Conservation (phyloP, 768 basidiomycete genomes). For the Lactifluus subvellereus region DNA sequence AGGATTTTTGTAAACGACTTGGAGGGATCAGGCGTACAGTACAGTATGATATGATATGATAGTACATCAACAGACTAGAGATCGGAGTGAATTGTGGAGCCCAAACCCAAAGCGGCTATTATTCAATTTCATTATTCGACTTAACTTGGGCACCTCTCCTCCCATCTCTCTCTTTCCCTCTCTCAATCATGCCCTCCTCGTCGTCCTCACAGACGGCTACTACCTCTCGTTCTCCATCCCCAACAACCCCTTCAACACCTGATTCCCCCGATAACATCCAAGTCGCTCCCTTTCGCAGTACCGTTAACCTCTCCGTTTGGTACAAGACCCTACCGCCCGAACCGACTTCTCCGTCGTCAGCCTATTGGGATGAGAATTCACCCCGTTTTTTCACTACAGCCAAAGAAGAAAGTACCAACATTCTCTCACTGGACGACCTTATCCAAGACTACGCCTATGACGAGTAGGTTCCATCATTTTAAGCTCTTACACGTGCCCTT, state of each 20-base stretch:
- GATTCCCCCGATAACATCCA: constrained; percentile 53
- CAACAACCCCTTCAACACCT: constrained; percentile 62
- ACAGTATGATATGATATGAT: no score
- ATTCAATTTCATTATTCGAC: background rate
- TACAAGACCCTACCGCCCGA: constrained; percentile 44
- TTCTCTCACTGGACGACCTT: constrained; percentile 66
- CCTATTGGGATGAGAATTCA: constrained; percentile 41
- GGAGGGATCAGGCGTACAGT: no score
- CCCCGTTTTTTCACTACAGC: constrained; percentile 35
- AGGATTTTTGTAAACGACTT: no score
- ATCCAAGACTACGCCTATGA: constrained; percentile 71
- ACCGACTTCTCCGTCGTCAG: constrained; percentile 33
- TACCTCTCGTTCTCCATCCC: constrained; percentile 65
- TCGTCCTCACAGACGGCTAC: constrained; percentile 45
- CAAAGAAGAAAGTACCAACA: constrained; percentile 48
- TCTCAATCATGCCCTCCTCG: constrained; percentile 44
- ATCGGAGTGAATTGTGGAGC: constrained; percentile 16
- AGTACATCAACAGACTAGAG: no score
- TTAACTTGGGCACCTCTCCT: background rate
- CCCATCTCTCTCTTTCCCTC: background rate
- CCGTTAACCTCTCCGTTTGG: constrained; percentile 53
- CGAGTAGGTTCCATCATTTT: constrained; percentile 45
- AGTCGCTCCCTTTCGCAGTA: constrained; percentile 46
- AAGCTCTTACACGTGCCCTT: constrained; percentile 24
- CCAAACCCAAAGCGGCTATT: background rate